Evolutionary conservation across 2,329 filamentous ascomycete genomes (phyloP).

Genomic region (Xylaria sp.): DNA sequence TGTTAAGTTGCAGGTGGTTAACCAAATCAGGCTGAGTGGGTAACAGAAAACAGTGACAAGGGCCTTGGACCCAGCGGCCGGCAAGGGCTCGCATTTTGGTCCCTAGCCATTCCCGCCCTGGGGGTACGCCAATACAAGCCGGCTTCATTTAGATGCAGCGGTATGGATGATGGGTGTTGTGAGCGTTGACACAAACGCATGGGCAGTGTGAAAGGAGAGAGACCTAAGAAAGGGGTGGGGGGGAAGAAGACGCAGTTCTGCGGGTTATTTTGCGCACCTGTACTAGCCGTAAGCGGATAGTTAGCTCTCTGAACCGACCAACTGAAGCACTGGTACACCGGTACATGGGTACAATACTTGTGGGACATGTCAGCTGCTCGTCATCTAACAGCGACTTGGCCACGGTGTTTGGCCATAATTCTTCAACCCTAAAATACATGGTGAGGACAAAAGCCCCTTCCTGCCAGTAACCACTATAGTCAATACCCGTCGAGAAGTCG

Average conservation of each 20-base stretch:
- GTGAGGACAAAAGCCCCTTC: neutral
- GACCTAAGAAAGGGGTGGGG: slow-evolving; percentile 19
- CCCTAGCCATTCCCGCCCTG: slow-evolving; percentile 17
- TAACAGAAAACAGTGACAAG: slow-evolving; percentile 21
- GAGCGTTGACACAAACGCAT: slow-evolving; percentile 19
- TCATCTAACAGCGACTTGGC: neutral
- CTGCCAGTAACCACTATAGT: too few species aligned
- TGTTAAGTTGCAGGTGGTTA: slow-evolving; percentile 18
- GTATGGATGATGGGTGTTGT: slow-evolving; percentile 9
- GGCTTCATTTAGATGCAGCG: neutral
- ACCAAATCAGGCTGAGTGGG: slow-evolving; percentile 30
- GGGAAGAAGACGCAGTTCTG: neutral
- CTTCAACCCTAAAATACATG: neutral
- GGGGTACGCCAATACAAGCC: slow-evolving; percentile 13
- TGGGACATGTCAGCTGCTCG: neutral
- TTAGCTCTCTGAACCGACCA: neutral
- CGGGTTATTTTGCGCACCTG: slow-evolving; percentile 23
- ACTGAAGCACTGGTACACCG: neutral
- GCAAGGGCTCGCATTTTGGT: slow-evolving; percentile 20
- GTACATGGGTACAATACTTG: neutral
- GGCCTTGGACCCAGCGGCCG: slow-evolving; percentile 24
- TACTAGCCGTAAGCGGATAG: slow-evolving; percentile 22
- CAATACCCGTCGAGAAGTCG: neutral
- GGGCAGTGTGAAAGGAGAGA: slow-evolving; percentile 4
- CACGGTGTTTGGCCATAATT: neutral